A percentile compares a stretch with the other conserved stretches of the same genome.
Evolutionary conservation across 139 green algal genomes (phyloP).

Genomic region (Chlorella sp.): DNA sequence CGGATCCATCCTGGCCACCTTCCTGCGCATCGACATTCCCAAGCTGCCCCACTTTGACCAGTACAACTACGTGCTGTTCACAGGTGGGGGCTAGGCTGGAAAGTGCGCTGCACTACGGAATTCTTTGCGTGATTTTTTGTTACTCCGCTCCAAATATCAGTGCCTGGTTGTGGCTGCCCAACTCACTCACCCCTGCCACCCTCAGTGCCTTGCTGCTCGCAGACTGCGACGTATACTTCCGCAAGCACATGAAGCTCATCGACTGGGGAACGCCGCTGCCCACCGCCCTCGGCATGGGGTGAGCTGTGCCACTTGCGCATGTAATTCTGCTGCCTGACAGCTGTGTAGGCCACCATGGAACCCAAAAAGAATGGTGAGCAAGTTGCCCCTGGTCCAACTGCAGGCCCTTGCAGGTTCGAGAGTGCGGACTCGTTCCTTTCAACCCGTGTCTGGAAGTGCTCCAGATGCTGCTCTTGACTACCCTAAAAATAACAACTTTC

Average conservation of each 20-base stretch:
- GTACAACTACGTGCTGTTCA: constrained; percentile 30
- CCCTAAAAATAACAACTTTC: too few species aligned
- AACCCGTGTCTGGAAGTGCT: too few species aligned
- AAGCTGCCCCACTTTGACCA: constrained; percentile 16
- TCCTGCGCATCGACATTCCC: constrained; percentile 35
- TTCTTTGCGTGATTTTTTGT: neutral
- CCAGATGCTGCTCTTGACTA: too few species aligned
- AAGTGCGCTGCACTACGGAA: too few species aligned
- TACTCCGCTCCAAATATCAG: too few species aligned
- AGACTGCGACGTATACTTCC: constrained; percentile 32
- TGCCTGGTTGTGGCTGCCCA: neutral
- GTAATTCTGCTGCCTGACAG: too few species aligned
- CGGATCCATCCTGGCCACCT: constrained; percentile 12
- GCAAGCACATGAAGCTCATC: constrained; percentile 20
- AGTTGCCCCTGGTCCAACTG: too few species aligned
- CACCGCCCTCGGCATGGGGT: constrained; percentile 17
- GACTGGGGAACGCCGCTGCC: constrained; percentile 27
- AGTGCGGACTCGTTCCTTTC: too few species aligned
- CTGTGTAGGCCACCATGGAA: too few species aligned
- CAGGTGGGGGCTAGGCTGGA: neutral
- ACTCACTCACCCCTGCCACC: neutral
- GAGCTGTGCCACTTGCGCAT: neutral
- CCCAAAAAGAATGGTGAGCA: too few species aligned
- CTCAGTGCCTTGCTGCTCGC: neutral
- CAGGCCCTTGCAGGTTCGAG: too few species aligned